Evolutionary conservation across 2,329 filamentous ascomycete genomes (phyloP).

Genomic region (Colletotrichum liaoningense): DNA sequence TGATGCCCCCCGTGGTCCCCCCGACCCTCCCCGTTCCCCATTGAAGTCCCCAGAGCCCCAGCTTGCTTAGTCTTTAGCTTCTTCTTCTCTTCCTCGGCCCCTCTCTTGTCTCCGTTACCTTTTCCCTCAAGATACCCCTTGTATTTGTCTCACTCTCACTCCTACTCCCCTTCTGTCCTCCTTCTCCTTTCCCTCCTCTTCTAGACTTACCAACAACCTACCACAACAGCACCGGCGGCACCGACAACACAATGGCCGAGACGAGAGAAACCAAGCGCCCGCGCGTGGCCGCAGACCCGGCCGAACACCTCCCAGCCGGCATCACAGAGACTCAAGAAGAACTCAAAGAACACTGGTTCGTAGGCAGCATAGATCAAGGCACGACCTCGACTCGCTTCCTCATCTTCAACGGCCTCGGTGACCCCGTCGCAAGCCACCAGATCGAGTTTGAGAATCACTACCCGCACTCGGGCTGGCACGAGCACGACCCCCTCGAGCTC

Average conservation of each 20-base stretch:
- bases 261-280: conserved; percentile 27
- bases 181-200: not conserved
- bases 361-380: conserved; percentile 91
- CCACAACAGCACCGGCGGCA: not conserved
- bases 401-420: conserved; percentile 85
- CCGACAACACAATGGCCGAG: conserved; percentile 26
- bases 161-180: not conserved
- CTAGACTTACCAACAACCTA: conserved; percentile 1
- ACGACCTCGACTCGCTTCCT: conserved; percentile 92
- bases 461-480: conserved; percentile 91
- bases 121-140: not conserved
- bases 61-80: not conserved
- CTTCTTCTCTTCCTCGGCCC: not conserved
- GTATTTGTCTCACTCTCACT: not conserved
- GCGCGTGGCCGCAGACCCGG: conserved; percentile 25
- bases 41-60: not conserved
- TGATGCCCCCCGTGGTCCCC: conserved; percentile 16
- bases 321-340: conserved; percentile 47
- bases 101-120: not conserved
- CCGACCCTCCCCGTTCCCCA: conserved; percentile 2
- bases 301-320: conserved; percentile 43
- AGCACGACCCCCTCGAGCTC: conserved; percentile 85
- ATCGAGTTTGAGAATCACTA: conserved; percentile 89
- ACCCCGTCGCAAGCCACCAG: conserved; percentile 85
- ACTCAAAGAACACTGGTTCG: conserved; percentile 67